Base-by-base conservation (phyloP, 306 rosid species). In the Sicyos edulis region DNA sequence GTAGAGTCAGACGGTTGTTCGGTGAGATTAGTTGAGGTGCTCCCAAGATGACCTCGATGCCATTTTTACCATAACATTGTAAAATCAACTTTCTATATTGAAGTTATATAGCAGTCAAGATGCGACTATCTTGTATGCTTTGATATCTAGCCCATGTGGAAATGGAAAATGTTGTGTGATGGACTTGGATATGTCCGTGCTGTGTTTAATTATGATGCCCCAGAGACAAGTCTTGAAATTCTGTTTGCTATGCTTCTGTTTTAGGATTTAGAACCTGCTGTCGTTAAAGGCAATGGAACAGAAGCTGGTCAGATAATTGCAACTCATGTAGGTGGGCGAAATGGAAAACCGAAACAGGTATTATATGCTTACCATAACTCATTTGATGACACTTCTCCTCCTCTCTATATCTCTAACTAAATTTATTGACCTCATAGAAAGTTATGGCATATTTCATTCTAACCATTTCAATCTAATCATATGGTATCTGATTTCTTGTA, bases 341-440 rank as follows among this genome's bases (percentile, higher is more conserved):
- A 91, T 75, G 97, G 97, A 77, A 84, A 86, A 53, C 93, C 93
- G 8, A 91, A 91, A 72, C 96, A 87, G 97, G 97, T 91, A 59
- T 71, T 59, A 73, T 64, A 45, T 15, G 5, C 32, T 26, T 74
- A 51, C 54, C 42, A 10, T 44, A 15, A 44, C 64, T 50, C 63
- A 61, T 76, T 56, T 64, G 29, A 54, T 26, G 47, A 17, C 22
- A 17, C 17, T 42, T 10, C 13, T 1, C 10, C 32, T 26, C 32
- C 32, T 65, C 71, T 42, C 2, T 8, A 40, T 40, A 40, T 40
- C 45, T 6, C 45, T 10, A 40, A 40, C 5, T 8, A 0, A 2
- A 37, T 4, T 0, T 40, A 8, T 40, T 7, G 6, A 42, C 40
- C 53, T 17, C 16, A 10, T 0, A 44, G 70, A 45, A 67, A 21